Evolutionary conservation across 78 protist species (phyloP), one percentile per base, ranked within the genome.

Genomic region (Dictyostelium brefeldianum): DNA sequence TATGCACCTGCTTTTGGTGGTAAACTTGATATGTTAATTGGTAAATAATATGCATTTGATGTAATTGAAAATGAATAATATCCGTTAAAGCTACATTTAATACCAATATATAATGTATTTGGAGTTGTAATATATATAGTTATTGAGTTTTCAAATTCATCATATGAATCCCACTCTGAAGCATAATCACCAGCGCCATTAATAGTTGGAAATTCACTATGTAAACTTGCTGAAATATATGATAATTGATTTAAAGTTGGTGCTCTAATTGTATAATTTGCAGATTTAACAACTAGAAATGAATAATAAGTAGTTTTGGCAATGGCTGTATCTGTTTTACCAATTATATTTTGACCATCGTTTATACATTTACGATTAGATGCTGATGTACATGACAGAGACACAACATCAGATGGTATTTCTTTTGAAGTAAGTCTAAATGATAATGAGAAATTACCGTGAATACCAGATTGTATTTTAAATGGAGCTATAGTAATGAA

Each of bases 291-390:
- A 3, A 78, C 83, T 5, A 27, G n/a, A 7, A 22, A 64, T 20
- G 64, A 4, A 81, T 77, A 48, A 10, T 27, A 25, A 41, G 56
- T 43, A 14, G 2, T 12, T n/a, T n/a, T n/a, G n/a, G n/a, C n/a
- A n/a, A n/a, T n/a, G n/a, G n/a, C n/a, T 71, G 46, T 18, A 1
- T 29, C 53, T 6, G 48, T 41, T 14, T 75, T 56, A 15, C 78
- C 83, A 17, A 1, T 4, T 1, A 87, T 41, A 18, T n/a, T n/a
- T 15, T 74, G 67, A 5, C 92, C 92, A 41, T 87, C 92, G 20
- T 59, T 48, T 17, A 87, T 50, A 51, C 92, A 87, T 27, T 64
- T 14, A 14, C 77, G 92, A n/a, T 22, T 48, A 0, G 67, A n/a
- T 29, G 69, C 25, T 10, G 41, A 65, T 29, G 47, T 14, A 14